Conservation (phyloP, 768 basidiomycete species). For the Tricholoma saponaceum region DNA sequence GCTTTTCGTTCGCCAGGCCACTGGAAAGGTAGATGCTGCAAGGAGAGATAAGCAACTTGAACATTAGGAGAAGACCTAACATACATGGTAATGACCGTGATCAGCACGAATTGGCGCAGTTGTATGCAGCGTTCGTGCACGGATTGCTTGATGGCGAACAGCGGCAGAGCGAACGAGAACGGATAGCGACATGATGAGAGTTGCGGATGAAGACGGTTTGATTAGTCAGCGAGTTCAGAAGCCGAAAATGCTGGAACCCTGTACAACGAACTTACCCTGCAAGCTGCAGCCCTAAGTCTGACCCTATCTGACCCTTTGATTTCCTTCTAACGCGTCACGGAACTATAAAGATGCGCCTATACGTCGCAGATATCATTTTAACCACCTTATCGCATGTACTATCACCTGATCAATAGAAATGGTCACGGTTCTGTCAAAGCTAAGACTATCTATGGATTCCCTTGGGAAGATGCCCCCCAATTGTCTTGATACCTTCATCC, state of each 20-base stretch:
- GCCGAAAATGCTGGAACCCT: no score
- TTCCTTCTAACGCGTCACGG: neutral
- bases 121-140: constrained; percentile 35
- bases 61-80: constrained; percentile 12
- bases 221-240: constrained; percentile 6
- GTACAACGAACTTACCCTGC: no score
- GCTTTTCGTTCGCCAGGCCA: constrained; percentile 47
- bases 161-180: constrained; percentile 37
- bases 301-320: neutral
- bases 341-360: neutral
- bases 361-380: neutral
- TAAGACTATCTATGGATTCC: neutral
- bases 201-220: constrained; percentile 6
- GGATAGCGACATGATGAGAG: constrained; percentile 31
- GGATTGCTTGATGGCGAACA: constrained; percentile 35
- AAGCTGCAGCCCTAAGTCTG: no score
- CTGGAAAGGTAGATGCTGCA: constrained; percentile 54
- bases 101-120: constrained; percentile 40
- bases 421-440: no score
- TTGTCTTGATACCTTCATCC: neutral
- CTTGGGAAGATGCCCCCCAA: constrained; percentile 1
- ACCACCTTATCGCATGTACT: neutral
- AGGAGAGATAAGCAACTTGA: constrained; percentile 5
- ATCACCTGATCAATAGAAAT: constrained; percentile 8
- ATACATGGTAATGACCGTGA: constrained; percentile 57